Evolutionary conservation across 2,329 filamentous ascomycete genomes (phyloP).

Genomic region (Trichoderma sp.): DNA sequence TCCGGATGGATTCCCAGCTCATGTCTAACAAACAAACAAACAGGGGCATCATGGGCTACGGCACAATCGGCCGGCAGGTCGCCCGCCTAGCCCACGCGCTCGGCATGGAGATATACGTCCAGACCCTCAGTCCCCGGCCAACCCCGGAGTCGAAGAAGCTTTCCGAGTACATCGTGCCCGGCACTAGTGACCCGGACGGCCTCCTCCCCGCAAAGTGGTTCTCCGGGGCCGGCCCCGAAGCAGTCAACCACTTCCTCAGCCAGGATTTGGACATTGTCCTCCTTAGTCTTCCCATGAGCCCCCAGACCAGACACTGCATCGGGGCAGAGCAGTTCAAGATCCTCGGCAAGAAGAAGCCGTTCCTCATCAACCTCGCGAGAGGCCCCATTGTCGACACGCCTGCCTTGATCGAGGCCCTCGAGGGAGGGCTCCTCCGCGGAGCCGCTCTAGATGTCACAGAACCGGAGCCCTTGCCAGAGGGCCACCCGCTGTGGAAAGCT

Average conservation of each 20-base stretch:
- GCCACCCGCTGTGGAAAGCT: slow-evolving; percentile 62
- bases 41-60: slow-evolving; percentile 43
- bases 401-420: slow-evolving; percentile 56
- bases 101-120: slow-evolving; percentile 66
- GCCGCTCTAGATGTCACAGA: slow-evolving; percentile 71
- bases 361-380: slow-evolving; percentile 64
- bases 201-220: slow-evolving; percentile 43
- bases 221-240: slow-evolving; percentile 32
- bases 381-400: slow-evolving; percentile 42
- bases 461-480: slow-evolving; percentile 64
- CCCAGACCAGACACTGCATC: slow-evolving; percentile 40
- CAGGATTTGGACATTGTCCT: slow-evolving; percentile 44
- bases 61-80: slow-evolving; percentile 43
- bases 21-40: neutral
- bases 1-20: neutral
- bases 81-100: slow-evolving; percentile 52
- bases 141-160: slow-evolving; percentile 54
- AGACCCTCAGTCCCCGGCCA: slow-evolving; percentile 57
- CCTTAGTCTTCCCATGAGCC: slow-evolving; percentile 41
- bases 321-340: slow-evolving; percentile 43
- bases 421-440: slow-evolving; percentile 42
- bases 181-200: slow-evolving; percentile 50
- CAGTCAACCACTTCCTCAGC: slow-evolving; percentile 41
- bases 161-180: slow-evolving; percentile 61
- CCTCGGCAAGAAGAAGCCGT: slow-evolving; percentile 43